Base-by-base conservation (phyloP, 164 flowering plant species). In the Nelumbo lutea region DNA sequence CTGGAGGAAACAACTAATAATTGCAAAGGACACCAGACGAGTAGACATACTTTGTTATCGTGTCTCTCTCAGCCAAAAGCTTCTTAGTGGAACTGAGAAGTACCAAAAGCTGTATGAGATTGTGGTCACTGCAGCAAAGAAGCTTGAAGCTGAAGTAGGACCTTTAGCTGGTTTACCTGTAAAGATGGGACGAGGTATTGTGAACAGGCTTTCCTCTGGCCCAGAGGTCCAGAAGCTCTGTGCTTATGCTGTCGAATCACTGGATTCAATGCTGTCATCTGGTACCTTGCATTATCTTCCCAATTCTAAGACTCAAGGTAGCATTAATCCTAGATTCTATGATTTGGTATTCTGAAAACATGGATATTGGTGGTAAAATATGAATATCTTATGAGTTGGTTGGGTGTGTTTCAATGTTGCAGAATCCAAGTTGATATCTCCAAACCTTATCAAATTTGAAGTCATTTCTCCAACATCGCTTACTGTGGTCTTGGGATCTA, bases 191-290 rank as follows among this genome's bases (percentile, higher is more conserved):
- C 77, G 98, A 48, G 97, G 99, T 27, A 93, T 96, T 53, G 98
- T 96, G 14, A 93, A 93, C 77, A 82, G 99, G 82, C 96, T 96
- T 48, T 84, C 96, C 68, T 84, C 87, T 14, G 98, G 97, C 15
- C 84, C 89, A 6, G 98, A 88, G 70, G 81, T 91, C 80, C 98
- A 93, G 78, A 87, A 72, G 71, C 80, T 91, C 43, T 96, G 99
- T 78, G 73, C 88, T 68, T 80, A 67, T 69, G 97, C 97, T 3
- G 46, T 91, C 61, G 87, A 89, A 66, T 73, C 76, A 47, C 77
- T 89, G 60, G 94, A 91, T 40, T 76, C 76, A 5, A 69, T 87
- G 79, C 74, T 78, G 43, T 76, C 84, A 15, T 69, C 14, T 51
- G 59, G 66, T 15, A 10, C 67, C 40, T 72, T 68, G 42, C 77